A percentile compares a stretch with the other conserved stretches of the same genome.
These are phyloP conservation scores for Volvox reticuliferus DNA, from an alignment of 139 green algal species.

Conservation along the genomic window DNA sequence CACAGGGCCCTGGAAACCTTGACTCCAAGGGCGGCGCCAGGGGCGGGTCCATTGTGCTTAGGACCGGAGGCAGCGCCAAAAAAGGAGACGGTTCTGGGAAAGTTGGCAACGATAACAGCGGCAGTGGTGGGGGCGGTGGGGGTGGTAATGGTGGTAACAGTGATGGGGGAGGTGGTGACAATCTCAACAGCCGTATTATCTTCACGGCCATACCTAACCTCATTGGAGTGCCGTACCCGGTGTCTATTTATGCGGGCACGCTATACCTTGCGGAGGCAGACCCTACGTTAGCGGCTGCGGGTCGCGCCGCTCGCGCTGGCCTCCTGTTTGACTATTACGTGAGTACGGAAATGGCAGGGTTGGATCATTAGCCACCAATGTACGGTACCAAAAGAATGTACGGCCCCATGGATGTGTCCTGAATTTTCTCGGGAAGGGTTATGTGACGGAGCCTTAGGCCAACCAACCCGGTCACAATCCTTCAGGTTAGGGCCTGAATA, in stretches of 20 bases:
- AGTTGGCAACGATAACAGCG: neutral
- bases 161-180: neutral
- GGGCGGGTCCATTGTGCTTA: neutral
- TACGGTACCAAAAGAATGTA: no score
- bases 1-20: neutral
- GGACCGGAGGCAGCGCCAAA: neutral
- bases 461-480: no score
- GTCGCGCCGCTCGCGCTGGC: neutral
- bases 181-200: conserved; percentile 18
- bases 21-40: neutral
- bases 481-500: no score
- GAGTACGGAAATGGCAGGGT: neutral
- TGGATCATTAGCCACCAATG: no score
- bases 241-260: conserved; percentile 12
- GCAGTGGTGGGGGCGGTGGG: neutral
- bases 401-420: no score
- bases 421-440: no score
- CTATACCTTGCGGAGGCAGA: conserved; percentile 40
- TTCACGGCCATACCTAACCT: conserved; percentile 1
- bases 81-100: neutral
- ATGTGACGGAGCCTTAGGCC: no score
- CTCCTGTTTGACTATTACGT: conserved; percentile 42
- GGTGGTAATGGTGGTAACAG: neutral
- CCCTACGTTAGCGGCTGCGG: conserved; percentile 15
- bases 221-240: neutral